phyloP scores from a whole-genome alignment of 2,329 filamentous ascomycete genomes.

The Colletotrichum magnum region DNA sequence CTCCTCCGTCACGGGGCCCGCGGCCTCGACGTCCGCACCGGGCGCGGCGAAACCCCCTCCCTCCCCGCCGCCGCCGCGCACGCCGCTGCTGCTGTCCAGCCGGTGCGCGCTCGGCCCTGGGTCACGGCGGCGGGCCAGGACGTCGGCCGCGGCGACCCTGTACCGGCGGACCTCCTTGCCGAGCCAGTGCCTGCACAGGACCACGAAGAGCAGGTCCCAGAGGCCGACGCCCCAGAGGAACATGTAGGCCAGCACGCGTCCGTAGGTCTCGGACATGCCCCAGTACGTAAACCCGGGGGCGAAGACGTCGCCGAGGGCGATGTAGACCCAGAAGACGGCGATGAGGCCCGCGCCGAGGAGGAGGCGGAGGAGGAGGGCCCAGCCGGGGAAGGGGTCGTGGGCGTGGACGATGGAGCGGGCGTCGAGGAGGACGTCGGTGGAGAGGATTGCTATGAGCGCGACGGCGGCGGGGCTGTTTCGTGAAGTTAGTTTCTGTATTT shows the following conservation, averaged over 20 bases:
- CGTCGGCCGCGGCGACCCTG: neutral
- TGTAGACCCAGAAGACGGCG: constrained; percentile 53
- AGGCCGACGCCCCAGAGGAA: constrained; percentile 50
- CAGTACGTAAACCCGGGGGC: constrained; percentile 54
- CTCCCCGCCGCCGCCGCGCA: neutral
- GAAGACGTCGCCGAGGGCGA: constrained; percentile 53
- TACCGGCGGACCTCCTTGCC: constrained; percentile 26
- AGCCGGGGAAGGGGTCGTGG: constrained; percentile 49
- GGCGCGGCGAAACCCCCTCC: neutral
- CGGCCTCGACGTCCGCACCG: constrained; percentile 24
- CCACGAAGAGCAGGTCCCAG: constrained; percentile 34
- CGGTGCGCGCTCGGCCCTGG: constrained; percentile 3
- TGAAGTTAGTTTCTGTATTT: neutral
- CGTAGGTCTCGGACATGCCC: constrained; percentile 48
- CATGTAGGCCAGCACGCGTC: constrained; percentile 51
- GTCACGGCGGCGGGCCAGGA: neutral
- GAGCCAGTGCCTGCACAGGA: constrained; percentile 32
- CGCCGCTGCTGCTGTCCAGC: constrained; percentile 12
- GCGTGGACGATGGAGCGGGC: constrained; percentile 50
- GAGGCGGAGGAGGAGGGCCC: constrained; percentile 50
- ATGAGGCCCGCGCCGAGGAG: constrained; percentile 51
- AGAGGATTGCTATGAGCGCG: constrained; percentile 49
- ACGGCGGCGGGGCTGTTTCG: constrained; percentile 47
- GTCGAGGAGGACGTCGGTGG: constrained; percentile 53
- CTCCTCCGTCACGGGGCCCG: constrained; percentile 2